Evolutionary conservation across 2,329 filamentous ascomycete genomes (phyloP), one percentile per base, ranked within the genome.

Genomic region (Dothideomycetes sp.): DNA sequence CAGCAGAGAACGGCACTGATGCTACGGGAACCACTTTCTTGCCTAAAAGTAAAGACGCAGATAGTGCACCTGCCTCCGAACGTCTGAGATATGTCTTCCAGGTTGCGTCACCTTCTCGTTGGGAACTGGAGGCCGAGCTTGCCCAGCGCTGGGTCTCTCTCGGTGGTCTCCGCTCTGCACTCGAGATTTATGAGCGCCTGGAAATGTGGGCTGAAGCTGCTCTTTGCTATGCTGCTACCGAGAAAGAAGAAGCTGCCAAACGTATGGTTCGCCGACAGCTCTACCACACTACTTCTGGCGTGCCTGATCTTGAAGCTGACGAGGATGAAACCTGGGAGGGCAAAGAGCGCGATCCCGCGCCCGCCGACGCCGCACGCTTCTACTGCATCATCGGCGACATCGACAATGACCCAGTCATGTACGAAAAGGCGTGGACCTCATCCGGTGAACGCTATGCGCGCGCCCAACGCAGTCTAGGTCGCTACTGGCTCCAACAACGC

Each of bases 171-270:
- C 73, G 85, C 3, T 94, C 88, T 1, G 91, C 91, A 0, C 72
- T 98, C 2, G 91, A 95, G 45, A 96, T 98, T 45, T 98, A 96
- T 62, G 88, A 94, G 62, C 75, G 91, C 3, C 66, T 98, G 14
- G 79, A 87, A 41, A 80, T 96, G 59, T 96, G 91, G 87, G 84
- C 91, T 1, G 91, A 98, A 62, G 86, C 88, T 4, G 89, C 91
- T 0, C 70, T 98, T 2, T 98, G 91, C 58, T 81, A 86, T 52
- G 88, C 86, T 10, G 70, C 77, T 0, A 84, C 80, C 0, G 73
- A 80, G n/a, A 72, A 79, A 62, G 88, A 95, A 60, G 83, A 83
- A 17, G 91, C 91, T 54, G 91, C 87, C 2, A 77, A 75, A 40
- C 73, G 72, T 3, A 73, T 95, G 36, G 66, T 96, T 12, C 76